Evolutionary conservation across 2,329 filamentous ascomycete genomes (phyloP).

Genomic region (Aspergillus ochraceus): DNA sequence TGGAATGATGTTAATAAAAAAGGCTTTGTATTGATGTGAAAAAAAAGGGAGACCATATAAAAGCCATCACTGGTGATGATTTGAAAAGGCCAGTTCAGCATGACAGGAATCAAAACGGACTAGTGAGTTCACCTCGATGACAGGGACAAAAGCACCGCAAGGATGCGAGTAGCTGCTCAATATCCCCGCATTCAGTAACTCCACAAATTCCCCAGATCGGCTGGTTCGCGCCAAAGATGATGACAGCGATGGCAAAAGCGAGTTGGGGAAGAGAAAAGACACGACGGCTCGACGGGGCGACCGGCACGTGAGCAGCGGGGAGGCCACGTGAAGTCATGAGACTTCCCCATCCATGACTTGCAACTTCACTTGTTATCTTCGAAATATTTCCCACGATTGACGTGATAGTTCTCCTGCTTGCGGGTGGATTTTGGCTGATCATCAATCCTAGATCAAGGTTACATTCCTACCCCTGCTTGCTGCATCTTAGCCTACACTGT

Average conservation of each 20-base stretch:
- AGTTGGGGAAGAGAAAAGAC: background rate
- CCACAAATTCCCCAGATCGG: background rate
- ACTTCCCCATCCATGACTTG: no score
- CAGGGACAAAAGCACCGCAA: background rate
- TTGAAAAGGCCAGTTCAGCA: background rate
- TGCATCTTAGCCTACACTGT: background rate
- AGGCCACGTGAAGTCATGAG: no score
- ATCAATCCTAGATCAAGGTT: background rate
- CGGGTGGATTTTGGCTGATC: no score
- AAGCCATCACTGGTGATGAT: no score
- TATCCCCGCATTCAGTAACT: background rate
- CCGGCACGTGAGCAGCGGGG: no score
- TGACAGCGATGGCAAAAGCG: background rate
- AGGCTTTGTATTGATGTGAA: no score
- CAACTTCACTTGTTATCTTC: no score
- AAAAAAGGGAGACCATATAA: no score
- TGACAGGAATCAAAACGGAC: background rate
- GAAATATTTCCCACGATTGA: no score
- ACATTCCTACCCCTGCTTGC: background rate
- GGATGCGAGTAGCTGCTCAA: no score
- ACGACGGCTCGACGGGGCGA: background rate
- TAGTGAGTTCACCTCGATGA: background rate
- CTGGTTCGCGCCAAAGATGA: background rate
- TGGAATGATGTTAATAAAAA: no score
- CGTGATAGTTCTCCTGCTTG: no score